Conservation (phyloP, 805 yeast genomes). For the Candida rishiriensis region DNA sequence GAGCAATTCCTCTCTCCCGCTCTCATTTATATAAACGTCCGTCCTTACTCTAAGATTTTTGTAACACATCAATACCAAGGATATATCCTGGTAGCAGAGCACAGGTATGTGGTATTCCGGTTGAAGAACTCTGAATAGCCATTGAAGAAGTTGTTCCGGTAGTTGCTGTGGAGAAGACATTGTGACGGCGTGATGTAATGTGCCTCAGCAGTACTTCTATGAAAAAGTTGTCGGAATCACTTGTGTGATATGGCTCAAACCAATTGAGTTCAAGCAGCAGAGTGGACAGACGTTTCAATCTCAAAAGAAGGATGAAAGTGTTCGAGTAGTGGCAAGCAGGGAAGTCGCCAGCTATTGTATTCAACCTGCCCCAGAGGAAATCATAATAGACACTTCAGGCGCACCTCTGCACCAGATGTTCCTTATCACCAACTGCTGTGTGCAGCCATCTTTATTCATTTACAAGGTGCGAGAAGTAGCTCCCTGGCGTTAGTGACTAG, state of each 20-base stretch:
- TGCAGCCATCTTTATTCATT: too few relatives aligned
- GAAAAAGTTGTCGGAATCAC: neutral
- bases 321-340: too few relatives aligned
- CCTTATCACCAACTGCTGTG: too few relatives aligned
- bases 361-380: too few relatives aligned
- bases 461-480: too few relatives aligned
- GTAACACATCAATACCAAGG: constrained; percentile 45
- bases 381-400: too few relatives aligned
- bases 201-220: neutral
- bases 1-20: constrained; percentile 57
- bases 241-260: neutral
- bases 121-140: constrained; percentile 55
- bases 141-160: constrained; percentile 40
- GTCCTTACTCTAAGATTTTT: constrained; percentile 66
- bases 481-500: too few relatives aligned
- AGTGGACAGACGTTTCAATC: too few relatives aligned
- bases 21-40: constrained; percentile 49
- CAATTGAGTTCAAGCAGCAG: too few relatives aligned
- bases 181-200: neutral
- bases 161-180: constrained; percentile 23
- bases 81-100: constrained; percentile 57
- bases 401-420: too few relatives aligned
- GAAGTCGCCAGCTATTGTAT: too few relatives aligned
- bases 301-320: too few relatives aligned
- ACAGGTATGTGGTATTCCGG: constrained; percentile 60